Conservation (phyloP, 306 rosid species). For the Dalbergia cultrata region DNA sequence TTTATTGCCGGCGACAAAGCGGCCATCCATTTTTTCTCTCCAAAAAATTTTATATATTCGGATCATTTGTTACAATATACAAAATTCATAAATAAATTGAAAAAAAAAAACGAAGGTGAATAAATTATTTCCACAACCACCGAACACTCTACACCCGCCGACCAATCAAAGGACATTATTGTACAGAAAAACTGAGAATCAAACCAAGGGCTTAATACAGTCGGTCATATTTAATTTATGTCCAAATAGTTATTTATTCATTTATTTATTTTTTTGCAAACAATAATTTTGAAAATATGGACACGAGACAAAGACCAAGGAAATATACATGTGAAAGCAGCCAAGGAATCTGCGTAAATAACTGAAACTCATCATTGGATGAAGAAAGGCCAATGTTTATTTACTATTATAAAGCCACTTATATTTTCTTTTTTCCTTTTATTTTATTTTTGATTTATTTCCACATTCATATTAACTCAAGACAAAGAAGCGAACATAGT, state of each 20-base stretch:
- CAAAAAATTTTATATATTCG: not conserved
- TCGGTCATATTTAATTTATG: not conserved
- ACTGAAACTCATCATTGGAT: constrained; percentile 11
- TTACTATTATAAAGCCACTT: not conserved
- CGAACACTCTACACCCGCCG: not conserved
- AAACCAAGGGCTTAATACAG: constrained; percentile 20
- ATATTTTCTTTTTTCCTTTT: not conserved
- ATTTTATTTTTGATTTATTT: not conserved
- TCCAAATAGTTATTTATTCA: not conserved
- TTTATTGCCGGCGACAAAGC: constrained; percentile 9
- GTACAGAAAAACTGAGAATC: constrained; percentile 29
- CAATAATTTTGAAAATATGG: not conserved
- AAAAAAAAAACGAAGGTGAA: not conserved
- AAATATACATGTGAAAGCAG: constrained; percentile 32
- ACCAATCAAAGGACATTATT: constrained; percentile 22
- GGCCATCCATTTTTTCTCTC: no score
- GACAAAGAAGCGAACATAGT: constrained; percentile 8
- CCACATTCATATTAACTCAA: not conserved
- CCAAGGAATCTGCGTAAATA: constrained; percentile 30
- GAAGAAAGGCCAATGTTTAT: no score
- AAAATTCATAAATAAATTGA: not conserved
- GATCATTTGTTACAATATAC: not conserved
- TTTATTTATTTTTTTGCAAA: no score
- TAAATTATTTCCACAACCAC: constrained; percentile 8
- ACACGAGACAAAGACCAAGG: constrained; percentile 5